Evolutionary conservation across 306 rosid genomes (phyloP).

Genomic region (Cicer judaicum): DNA sequence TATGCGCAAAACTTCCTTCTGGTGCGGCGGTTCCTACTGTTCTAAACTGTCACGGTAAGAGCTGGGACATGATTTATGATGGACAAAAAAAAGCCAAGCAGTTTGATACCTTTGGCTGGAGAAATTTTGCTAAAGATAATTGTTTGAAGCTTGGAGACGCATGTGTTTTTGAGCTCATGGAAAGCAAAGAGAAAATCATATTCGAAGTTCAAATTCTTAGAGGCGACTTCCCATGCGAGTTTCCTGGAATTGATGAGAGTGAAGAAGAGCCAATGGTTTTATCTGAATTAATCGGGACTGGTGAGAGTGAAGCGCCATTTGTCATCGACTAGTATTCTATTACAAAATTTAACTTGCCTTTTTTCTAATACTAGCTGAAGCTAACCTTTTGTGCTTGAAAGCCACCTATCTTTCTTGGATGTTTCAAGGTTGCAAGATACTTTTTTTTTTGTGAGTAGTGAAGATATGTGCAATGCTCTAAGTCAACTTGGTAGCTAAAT

Average conservation of each 20-base stretch:
- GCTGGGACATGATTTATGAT: constrained; percentile 51
- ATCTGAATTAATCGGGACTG: constrained; percentile 38
- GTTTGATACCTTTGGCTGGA: constrained; percentile 48
- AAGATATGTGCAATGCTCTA: constrained; percentile 13
- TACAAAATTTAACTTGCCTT: background rate
- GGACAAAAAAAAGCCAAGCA: constrained; percentile 27
- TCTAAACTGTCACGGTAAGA: constrained; percentile 49
- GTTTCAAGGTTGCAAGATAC: constrained; percentile 8
- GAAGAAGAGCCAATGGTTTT: constrained; percentile 38
- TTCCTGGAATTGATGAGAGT: constrained; percentile 38
- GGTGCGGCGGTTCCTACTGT: constrained; percentile 31
- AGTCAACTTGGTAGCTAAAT: background rate
- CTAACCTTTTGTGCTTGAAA: background rate
- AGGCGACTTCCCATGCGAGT: constrained; percentile 62
- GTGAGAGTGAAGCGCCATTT: constrained; percentile 45
- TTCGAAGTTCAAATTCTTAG: constrained; percentile 70
- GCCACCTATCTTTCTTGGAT: background rate
- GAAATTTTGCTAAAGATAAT: constrained; percentile 53
- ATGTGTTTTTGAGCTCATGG: constrained; percentile 62
- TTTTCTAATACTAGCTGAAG: constrained; percentile 3
- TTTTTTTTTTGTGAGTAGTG: background rate
- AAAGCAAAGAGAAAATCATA: constrained; percentile 40
- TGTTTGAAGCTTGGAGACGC: constrained; percentile 64
- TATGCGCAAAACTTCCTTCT: constrained; percentile 46
- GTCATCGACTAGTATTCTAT: constrained; percentile 9